A percentile compares a stretch with the other conserved stretches of the same genome.
These are phyloP conservation scores for Phialophora macrospora DNA, from an alignment of 2,329 filamentous ascomycete species.

Conservation along the genomic window DNA sequence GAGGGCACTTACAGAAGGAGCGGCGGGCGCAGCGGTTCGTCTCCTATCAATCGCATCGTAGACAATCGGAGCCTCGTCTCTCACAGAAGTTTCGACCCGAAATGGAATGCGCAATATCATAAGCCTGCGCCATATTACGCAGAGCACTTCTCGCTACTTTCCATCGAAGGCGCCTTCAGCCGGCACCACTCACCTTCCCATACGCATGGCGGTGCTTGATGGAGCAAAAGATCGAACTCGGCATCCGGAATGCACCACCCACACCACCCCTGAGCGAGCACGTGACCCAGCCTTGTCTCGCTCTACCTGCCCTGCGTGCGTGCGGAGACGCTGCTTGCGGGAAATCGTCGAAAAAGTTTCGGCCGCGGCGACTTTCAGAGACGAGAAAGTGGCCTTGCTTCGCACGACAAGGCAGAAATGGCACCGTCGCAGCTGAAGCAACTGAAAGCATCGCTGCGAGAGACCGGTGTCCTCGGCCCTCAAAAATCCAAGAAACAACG, in stretches of 20 bases:
- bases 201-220: neutral
- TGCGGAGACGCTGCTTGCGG: neutral
- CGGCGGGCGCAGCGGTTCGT: neutral
- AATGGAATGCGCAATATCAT: neutral
- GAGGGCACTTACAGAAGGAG: too few species aligned
- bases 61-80: neutral
- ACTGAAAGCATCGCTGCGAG: constrained; percentile 85
- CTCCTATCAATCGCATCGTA: neutral
- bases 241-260: neutral
- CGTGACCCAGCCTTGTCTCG: neutral
- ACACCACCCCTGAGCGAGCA: neutral
- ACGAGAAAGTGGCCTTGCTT: neutral
- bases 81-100: neutral
- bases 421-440: constrained; percentile 95
- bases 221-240: neutral
- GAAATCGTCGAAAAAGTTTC: constrained; percentile 3
- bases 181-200: neutral
- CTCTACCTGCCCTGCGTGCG: neutral
- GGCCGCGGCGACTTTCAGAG: constrained; percentile 13
- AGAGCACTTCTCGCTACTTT: too few species aligned
- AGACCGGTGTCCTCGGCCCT: constrained; percentile 86
- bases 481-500: constrained; percentile 96
- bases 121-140: neutral
- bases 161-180: neutral
- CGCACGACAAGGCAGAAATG: constrained; percentile 59